Percentiles rank a stretch among this genome's conserved stretches.
phyloP scores from a whole-genome alignment of 306 rosid genomes.

The Canavalia ensiformis region DNA sequence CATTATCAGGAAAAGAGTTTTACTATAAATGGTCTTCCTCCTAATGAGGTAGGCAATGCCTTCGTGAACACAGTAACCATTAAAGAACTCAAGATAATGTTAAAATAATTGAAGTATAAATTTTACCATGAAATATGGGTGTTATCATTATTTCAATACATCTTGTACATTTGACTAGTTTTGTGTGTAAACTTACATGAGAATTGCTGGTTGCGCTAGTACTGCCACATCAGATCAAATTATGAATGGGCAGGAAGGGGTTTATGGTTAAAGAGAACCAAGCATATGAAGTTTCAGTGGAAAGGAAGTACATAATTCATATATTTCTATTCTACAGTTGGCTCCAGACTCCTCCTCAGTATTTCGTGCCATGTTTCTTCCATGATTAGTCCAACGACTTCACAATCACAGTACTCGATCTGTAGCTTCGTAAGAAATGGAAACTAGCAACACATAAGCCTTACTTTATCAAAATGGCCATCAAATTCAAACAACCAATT shows the following conservation, averaged over 20 bases:
- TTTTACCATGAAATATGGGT: neutral
- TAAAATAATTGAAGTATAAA: neutral
- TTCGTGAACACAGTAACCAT: neutral
- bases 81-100: neutral
- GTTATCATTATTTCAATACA: neutral
- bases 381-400: neutral
- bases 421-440: slow-evolving; percentile 3
- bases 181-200: too few relatives aligned
- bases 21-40: too few relatives aligned
- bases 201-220: too few relatives aligned
- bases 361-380: neutral
- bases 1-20: too few relatives aligned
- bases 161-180: neutral
- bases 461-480: neutral
- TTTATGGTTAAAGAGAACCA: neutral
- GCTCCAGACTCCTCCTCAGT: too few relatives aligned
- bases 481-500: neutral
- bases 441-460: neutral
- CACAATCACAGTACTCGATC: neutral
- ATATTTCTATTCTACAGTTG: too few relatives aligned
- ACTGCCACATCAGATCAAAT: neutral
- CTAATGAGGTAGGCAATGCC: too few relatives aligned
- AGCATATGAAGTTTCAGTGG: neutral
- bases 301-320: neutral
- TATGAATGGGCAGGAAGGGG: neutral